Base-by-base conservation (phyloP, 2,329 filamentous ascomycete genomes). In the Microdochium nivale region DNA sequence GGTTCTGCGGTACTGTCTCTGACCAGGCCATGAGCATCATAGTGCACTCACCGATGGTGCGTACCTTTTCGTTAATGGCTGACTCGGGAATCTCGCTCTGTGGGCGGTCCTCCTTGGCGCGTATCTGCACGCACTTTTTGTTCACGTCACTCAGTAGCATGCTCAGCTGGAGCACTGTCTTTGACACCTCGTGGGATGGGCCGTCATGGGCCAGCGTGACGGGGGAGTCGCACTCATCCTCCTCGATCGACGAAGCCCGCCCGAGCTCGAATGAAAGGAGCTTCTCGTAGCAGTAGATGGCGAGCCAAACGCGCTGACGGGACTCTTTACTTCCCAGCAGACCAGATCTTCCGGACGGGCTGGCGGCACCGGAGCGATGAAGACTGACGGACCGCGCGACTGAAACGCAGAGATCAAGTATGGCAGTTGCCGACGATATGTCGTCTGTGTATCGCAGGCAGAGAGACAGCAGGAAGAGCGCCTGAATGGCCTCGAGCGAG, bases 281-380 rank as follows among this genome's bases (percentile, higher is more conserved):
- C 51, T 52, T 52, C 46, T 54, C 53, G 48, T 52, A 52, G 13
- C 46, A 52, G 33, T 50, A 54, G n/a, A 54, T 52, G 32, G 50
- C 46, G 50, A 48, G 50, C 53, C 53, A 54, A 9, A 51, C 52
- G 7, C 51, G 48, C 16, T 43, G 25, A 25, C 51, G 27, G 27
- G 5, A 30, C 27, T 48, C 11, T 52, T 32, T 3, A 23, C 53
- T 16, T 54, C 53, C 16, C 48, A n/a, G 44, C 43, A 9, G 51
- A 27, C 5, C 25, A 32, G 8, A 25, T 43, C 13, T 8, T 14
- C 3, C 19, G 10, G n/a, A 23, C 30, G 37, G 24, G n/a, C 16
- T 46, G 16, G n/a, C 51, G 51, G 14, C 24, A 32, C 4, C 47
- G 30, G 5, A 47, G 19, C 48, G 44, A 19, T 52, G 49, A 37